A percentile compares a stretch with the other conserved stretches of the same genome.
These are phyloP conservation scores for Botryotinia narcissicola DNA, from an alignment of 2,329 filamentous ascomycete species.

Conservation along the genomic window DNA sequence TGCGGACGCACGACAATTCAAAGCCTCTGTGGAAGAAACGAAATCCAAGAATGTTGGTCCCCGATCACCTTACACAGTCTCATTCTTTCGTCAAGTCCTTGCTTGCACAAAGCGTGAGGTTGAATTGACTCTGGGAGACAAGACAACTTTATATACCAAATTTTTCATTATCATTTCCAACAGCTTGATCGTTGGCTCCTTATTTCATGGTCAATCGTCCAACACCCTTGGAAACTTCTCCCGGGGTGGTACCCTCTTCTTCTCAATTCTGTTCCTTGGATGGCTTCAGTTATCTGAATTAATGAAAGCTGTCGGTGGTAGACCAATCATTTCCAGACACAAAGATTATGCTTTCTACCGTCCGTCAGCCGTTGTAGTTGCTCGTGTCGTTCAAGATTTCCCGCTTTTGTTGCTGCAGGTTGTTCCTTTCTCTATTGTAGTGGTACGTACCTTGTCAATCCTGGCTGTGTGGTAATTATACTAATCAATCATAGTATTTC, in stretches of 20 bases:
- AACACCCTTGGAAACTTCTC: slow-evolving; percentile 61
- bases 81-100: slow-evolving; percentile 67
- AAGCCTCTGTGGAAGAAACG: slow-evolving; percentile 60
- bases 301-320: slow-evolving; percentile 71
- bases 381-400: slow-evolving; percentile 62
- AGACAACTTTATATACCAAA: slow-evolving; percentile 72
- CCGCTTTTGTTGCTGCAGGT: slow-evolving; percentile 59
- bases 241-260: slow-evolving; percentile 62
- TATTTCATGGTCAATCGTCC: slow-evolving; percentile 68
- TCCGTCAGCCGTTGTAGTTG: slow-evolving; percentile 63
- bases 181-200: slow-evolving; percentile 70
- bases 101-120: slow-evolving; percentile 70
- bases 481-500: slow-evolving; percentile 50
- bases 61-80: slow-evolving; percentile 74
- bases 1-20: slow-evolving; percentile 62
- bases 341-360: slow-evolving; percentile 67
- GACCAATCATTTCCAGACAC: slow-evolving; percentile 66
- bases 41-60: slow-evolving; percentile 68
- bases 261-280: slow-evolving; percentile 63
- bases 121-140: slow-evolving; percentile 75
- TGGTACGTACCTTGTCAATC: background rate
- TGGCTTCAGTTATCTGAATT: slow-evolving; percentile 77
- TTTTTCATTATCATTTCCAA: slow-evolving; percentile 75
- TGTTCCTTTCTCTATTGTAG: slow-evolving; percentile 57
- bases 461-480: background rate